Evolutionary conservation across 148 eudicot genomes (phyloP).

Genomic region (Nepenthes mirabilis): DNA sequence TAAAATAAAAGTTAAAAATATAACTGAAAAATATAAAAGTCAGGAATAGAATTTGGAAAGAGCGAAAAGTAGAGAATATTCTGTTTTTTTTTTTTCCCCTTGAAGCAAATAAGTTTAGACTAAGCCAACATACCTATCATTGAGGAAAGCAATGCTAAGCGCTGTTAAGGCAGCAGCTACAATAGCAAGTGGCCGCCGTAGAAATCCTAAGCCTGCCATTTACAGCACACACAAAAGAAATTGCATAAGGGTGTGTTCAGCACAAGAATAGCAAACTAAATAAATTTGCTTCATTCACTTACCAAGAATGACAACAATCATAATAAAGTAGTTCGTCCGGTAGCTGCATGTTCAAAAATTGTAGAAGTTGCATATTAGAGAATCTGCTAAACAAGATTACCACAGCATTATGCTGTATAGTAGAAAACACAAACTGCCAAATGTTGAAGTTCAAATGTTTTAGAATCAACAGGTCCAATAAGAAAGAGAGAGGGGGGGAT

Average conservation of each 20-base stretch:
- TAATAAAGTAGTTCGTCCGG: slow-evolving; percentile 82
- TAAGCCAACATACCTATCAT: slow-evolving; percentile 55
- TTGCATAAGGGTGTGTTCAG: neutral
- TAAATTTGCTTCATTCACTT: slow-evolving; percentile 10
- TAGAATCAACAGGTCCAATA: neutral
- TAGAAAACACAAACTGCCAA: neutral
- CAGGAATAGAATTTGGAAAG: no score
- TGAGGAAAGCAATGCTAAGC: slow-evolving; percentile 70
- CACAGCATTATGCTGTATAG: neutral
- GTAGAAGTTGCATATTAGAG: neutral
- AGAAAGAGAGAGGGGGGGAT: neutral
- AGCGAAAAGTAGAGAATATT: no score
- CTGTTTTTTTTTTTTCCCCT: no score
- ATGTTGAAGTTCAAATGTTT: neutral
- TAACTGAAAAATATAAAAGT: no score
- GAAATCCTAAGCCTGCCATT: slow-evolving; percentile 68
- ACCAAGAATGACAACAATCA: slow-evolving; percentile 84
- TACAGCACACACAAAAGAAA: neutral
- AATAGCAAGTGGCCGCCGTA: slow-evolving; percentile 82
- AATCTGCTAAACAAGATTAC: neutral
- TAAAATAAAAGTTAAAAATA: no score
- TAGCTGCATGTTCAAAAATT: slow-evolving; percentile 48
- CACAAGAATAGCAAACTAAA: slow-evolving; percentile 1
- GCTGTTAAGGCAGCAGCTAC: slow-evolving; percentile 78
- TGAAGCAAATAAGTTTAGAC: no score